These are phyloP conservation scores for Rutstroemia sp. DNA, from an alignment of 2,329 filamentous ascomycete genomes.

Conservation along the genomic window DNA sequence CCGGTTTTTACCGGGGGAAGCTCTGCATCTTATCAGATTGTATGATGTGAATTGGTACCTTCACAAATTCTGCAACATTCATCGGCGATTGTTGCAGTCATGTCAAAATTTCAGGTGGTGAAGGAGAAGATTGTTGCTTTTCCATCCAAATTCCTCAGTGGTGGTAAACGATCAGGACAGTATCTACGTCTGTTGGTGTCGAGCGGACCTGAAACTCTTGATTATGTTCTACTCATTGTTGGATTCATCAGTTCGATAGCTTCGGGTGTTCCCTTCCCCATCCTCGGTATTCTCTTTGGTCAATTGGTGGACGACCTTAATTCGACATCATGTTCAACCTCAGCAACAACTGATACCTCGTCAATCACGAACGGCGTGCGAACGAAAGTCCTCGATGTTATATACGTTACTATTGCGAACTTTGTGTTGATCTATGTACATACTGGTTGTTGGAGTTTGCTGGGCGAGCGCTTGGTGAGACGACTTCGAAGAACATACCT, in stretches of 20 bases:
- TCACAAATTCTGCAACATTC: not conserved
- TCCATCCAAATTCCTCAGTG: not conserved
- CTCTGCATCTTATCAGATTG: not conserved
- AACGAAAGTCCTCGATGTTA: constrained; percentile 49
- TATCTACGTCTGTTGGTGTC: not conserved
- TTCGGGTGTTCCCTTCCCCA: constrained; percentile 53
- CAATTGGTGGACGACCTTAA: constrained; percentile 57
- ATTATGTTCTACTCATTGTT: not conserved
- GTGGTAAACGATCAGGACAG: constrained; percentile 1
- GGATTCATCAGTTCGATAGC: constrained; percentile 31
- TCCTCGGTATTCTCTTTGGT: constrained; percentile 59
- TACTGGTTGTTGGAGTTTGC: constrained; percentile 50
- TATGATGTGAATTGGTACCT: not conserved
- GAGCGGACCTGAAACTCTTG: not conserved
- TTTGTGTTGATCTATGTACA: constrained; percentile 59
- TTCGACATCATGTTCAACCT: constrained; percentile 33
- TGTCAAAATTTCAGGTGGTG: constrained; percentile 1
- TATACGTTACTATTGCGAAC: constrained; percentile 56
- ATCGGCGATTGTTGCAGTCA: not conserved
- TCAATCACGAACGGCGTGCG: constrained; percentile 9
- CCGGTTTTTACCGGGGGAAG: not conserved
- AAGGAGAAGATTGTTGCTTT: not conserved
- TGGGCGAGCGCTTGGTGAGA: constrained; percentile 45
- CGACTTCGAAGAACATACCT: constrained; percentile 46
- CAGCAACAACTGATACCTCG: not conserved